Conservation (phyloP, 2,329 filamentous ascomycete genomes). For the Colletotrichum ledebouriae region DNA sequence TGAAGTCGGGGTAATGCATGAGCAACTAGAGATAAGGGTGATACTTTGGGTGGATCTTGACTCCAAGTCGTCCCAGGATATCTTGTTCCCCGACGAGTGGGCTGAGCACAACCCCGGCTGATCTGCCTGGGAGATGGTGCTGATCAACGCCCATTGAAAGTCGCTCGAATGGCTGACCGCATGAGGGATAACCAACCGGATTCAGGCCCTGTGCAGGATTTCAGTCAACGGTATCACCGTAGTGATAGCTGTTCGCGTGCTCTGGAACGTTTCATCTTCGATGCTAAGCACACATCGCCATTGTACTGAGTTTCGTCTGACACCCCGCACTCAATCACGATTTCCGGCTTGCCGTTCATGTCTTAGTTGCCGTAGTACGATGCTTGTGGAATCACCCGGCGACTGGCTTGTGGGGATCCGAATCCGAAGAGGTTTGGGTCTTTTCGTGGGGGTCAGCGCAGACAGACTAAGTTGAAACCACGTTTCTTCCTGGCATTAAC, state of each 20-base stretch:
- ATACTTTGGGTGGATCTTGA: constrained; percentile 12
- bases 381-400: not conserved
- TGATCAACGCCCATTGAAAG: not conserved
- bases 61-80: not conserved
- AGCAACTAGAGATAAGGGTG: constrained; percentile 18
- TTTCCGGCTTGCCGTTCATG: not conserved
- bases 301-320: not conserved
- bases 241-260: too few relatives aligned
- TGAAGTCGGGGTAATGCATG: constrained; percentile 1
- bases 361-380: not conserved
- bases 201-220: not conserved
- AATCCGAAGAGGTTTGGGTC: not conserved
- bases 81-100: not conserved
- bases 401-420: not conserved
- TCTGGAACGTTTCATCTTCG: too few relatives aligned
- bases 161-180: not conserved
- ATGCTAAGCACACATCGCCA: too few relatives aligned
- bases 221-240: too few relatives aligned
- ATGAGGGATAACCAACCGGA: constrained; percentile 3
- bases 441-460: constrained; percentile 21
- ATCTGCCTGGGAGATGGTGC: not conserved
- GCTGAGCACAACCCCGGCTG: not conserved
- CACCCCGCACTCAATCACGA: constrained; percentile 3
- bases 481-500: constrained; percentile 4
- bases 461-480: not conserved